Conservation (phyloP, 2,329 filamentous ascomycete genomes). For the Alternaria arbusti region DNA sequence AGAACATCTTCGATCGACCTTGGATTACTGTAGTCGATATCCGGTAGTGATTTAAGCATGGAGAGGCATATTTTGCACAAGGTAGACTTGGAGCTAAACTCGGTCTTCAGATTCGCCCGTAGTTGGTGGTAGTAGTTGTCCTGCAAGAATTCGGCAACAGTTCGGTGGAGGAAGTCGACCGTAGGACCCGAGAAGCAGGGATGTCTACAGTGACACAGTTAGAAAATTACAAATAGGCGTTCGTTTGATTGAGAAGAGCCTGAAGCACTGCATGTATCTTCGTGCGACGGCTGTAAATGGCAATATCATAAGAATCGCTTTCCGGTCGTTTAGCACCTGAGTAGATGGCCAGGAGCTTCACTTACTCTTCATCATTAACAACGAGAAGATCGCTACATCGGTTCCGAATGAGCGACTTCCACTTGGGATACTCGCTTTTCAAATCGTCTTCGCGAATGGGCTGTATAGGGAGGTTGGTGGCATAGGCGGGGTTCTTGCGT, state of each 20-base stretch:
- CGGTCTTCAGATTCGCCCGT: not conserved
- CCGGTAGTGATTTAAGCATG: slow-evolving; percentile 8
- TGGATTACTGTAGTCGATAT: not conserved
- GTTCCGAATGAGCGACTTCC: slow-evolving; percentile 14
- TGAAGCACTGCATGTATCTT: not conserved
- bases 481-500: slow-evolving; percentile 1
- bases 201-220: not conserved
- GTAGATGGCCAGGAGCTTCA: not conserved
- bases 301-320: not conserved
- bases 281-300: not conserved
- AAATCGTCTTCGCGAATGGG: not conserved
- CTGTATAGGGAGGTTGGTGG: not conserved
- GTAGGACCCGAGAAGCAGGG: slow-evolving; percentile 8
- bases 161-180: slow-evolving; percentile 21
- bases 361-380: slow-evolving; percentile 11
- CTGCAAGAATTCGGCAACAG: slow-evolving; percentile 20
- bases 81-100: slow-evolving; percentile 6
- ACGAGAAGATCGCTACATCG: slow-evolving; percentile 28
- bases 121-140: slow-evolving; percentile 12
- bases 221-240: not conserved
- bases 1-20: not conserved
- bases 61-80: slow-evolving; percentile 10
- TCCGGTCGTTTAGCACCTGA: not conserved
- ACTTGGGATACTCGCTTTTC: not conserved
- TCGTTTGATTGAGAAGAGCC: accelerated